A percentile compares a stretch with the other conserved stretches of the same genome.
phyloP scores from a whole-genome alignment of 2,329 filamentous ascomycete genomes.

The Aspergillus pseudotamarii region DNA sequence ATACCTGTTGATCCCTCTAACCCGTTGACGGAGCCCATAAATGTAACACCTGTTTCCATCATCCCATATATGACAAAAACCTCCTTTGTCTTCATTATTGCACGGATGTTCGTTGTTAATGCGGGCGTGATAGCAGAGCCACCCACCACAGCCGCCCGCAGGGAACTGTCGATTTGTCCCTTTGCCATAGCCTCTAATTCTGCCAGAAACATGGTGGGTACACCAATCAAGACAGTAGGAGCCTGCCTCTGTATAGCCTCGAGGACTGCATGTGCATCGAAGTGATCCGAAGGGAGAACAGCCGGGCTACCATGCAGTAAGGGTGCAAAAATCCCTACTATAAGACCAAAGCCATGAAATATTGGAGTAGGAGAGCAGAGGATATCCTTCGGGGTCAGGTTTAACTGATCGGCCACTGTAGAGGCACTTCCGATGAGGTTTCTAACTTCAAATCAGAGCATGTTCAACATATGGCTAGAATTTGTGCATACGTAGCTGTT shows the following conservation, averaged over 20 bases:
- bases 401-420: conserved; percentile 73
- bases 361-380: conserved; percentile 76
- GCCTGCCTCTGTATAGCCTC: conserved; percentile 61
- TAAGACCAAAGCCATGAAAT: conserved; percentile 48
- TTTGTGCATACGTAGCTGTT: neutral
- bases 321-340: conserved; percentile 48
- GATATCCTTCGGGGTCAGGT: conserved; percentile 61
- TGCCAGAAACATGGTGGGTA: conserved; percentile 51
- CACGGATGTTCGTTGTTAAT: too few species aligned
- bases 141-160: too few species aligned
- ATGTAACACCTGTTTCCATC: too few species aligned
- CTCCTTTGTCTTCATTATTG: too few species aligned
- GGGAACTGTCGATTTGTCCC: too few species aligned
- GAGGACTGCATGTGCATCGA: conserved; percentile 61
- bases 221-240: conserved; percentile 71
- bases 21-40: too few species aligned
- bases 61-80: too few species aligned
- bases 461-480: too few species aligned
- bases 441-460: neutral
- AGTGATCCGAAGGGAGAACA: conserved; percentile 73
- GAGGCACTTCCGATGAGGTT: conserved; percentile 72
- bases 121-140: too few species aligned
- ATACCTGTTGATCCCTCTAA: too few species aligned
- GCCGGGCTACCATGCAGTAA: conserved; percentile 55
- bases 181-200: too few species aligned